Conservation (phyloP, 169 alveolate species). For the Eimeria sp. region DNA sequence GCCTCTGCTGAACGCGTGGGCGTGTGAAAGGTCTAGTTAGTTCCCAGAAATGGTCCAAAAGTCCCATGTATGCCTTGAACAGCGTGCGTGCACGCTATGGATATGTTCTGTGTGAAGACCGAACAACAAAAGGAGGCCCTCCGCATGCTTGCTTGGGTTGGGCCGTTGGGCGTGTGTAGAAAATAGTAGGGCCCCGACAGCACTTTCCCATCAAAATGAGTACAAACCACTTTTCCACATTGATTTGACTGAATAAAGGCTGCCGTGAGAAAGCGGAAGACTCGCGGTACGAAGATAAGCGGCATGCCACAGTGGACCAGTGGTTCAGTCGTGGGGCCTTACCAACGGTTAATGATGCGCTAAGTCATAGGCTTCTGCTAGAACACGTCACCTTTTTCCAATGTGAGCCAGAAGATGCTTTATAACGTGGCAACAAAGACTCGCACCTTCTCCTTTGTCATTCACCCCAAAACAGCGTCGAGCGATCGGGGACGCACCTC, state of each 20-base stretch:
- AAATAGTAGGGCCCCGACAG: neutral
- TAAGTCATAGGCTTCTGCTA: neutral
- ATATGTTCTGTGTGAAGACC: neutral
- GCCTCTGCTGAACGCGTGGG: neutral
- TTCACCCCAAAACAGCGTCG: neutral
- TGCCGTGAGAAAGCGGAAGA: neutral
- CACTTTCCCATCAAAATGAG: neutral
- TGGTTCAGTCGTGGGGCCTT: conserved; percentile 53
- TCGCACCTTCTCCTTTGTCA: neutral
- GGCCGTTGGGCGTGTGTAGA: neutral
- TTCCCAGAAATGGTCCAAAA: neutral
- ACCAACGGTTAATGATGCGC: neutral
- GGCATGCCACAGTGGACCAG: conserved; percentile 39
- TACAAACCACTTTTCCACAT: neutral
- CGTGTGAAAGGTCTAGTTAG: neutral
- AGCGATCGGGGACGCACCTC: conserved; percentile 43
- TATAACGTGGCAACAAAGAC: neutral
- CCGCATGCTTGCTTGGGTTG: neutral
- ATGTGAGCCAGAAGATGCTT: neutral
- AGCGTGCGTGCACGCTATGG: neutral
- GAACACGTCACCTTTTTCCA: neutral
- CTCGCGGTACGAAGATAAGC: neutral
- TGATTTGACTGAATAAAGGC: neutral
- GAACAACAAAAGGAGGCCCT: neutral
- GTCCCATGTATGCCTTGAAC: neutral